Evolutionary conservation across 352 stramenopile species (phyloP).

Genomic region (Globisporangium alternatum): DNA sequence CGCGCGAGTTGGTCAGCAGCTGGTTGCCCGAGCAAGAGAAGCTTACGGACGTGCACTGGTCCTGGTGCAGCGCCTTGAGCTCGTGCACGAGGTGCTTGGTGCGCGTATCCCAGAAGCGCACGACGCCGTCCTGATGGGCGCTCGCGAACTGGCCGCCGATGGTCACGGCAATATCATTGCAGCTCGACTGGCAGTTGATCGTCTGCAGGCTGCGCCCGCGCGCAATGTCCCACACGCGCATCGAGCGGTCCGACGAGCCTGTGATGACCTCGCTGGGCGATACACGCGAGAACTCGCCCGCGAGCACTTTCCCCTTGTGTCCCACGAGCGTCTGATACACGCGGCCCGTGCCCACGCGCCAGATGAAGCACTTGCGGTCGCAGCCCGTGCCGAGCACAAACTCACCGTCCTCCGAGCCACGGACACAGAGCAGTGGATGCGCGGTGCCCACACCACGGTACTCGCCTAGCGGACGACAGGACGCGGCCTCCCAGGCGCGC

Average conservation of each 20-base stretch:
- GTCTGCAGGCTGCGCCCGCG: conserved; percentile 65
- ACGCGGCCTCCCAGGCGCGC: conserved; percentile 66
- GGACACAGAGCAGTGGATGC: conserved; percentile 80
- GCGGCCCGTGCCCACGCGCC: conserved; percentile 74
- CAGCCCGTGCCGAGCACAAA: conserved; percentile 77
- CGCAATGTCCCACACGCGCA: conserved; percentile 76
- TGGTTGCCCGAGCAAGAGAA: conserved; percentile 36
- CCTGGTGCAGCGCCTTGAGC: conserved; percentile 49
- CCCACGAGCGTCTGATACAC: conserved; percentile 82
- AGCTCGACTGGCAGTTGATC: conserved; percentile 76
- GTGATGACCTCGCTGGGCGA: conserved; percentile 67
- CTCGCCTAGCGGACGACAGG: conserved; percentile 54
- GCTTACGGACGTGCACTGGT: conserved; percentile 76
- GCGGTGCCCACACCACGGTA: conserved; percentile 76
- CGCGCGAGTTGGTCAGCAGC: conserved; percentile 74
- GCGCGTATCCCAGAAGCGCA: conserved; percentile 78
- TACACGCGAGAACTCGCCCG: conserved; percentile 68
- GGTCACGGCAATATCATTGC: conserved; percentile 71
- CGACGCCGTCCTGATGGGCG: conserved; percentile 71
- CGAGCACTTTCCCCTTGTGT: conserved; percentile 83
- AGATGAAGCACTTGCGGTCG: conserved; percentile 84
- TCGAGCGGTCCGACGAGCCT: conserved; percentile 67
- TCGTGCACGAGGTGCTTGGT: conserved; percentile 52
- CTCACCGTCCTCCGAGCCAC: conserved; percentile 71
- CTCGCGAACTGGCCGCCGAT: conserved; percentile 67